Percentiles rank a stretch among this genome's conserved stretches.
Evolutionary conservation across 2,329 filamentous ascomycete species (phyloP).

Genomic region (Septoria linicola): DNA sequence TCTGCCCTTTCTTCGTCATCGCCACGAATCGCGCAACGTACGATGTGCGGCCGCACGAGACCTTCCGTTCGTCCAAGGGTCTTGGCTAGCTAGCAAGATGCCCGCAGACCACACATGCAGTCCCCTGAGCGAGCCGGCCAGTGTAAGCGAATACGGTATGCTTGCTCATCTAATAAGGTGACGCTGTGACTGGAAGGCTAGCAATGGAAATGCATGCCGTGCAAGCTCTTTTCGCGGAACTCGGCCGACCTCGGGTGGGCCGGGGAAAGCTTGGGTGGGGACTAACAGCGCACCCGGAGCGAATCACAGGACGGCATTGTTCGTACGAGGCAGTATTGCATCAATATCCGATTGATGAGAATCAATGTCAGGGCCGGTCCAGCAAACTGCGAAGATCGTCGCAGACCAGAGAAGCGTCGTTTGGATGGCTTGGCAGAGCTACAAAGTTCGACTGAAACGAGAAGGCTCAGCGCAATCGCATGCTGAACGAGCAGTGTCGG

Average conservation of each 20-base stretch:
- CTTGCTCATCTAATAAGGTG: conserved; percentile 20
- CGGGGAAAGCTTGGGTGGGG: neutral
- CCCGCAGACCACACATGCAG: neutral
- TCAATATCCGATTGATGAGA: too few species aligned
- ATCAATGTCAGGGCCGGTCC: too few species aligned
- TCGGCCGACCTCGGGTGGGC: conserved; percentile 11
- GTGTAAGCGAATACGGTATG: neutral
- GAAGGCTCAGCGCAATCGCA: too few species aligned
- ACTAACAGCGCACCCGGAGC: neutral
- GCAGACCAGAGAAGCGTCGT: too few species aligned
- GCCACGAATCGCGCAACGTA: neutral
- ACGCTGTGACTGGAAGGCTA: conserved; percentile 4
- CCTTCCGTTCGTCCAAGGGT: too few species aligned
- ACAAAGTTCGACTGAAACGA: too few species aligned
- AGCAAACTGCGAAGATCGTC: too few species aligned
- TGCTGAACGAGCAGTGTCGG: too few species aligned
- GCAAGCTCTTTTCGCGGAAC: conserved; percentile 7
- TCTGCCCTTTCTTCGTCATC: neutral
- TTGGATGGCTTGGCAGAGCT: too few species aligned
- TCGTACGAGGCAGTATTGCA: too few species aligned
- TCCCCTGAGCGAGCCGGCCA: conserved; percentile 6
- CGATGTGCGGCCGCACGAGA: neutral
- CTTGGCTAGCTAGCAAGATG: neutral
- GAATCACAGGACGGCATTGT: neutral
- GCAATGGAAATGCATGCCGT: neutral